Conservation (phyloP, 169 alveolate genomes). For the Plasmodium gonderi region DNA sequence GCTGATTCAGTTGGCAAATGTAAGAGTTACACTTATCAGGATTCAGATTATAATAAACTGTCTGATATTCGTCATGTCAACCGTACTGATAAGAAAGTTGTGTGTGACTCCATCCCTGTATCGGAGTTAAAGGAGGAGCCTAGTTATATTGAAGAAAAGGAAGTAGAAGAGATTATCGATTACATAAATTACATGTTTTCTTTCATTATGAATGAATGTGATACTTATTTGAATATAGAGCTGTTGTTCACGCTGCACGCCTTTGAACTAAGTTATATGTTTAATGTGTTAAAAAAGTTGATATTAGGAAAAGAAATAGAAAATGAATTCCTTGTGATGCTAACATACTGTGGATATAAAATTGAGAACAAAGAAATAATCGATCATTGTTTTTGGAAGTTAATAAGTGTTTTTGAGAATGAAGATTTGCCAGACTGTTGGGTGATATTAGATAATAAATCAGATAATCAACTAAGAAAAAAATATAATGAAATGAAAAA, state of each 20-base stretch:
- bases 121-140: background rate
- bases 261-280: constrained; percentile 23
- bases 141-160: background rate
- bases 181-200: constrained; percentile 12
- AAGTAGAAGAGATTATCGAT: background rate
- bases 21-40: background rate
- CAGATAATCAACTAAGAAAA: background rate
- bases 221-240: constrained; percentile 42
- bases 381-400: constrained; percentile 50
- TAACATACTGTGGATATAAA: constrained; percentile 68
- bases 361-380: constrained; percentile 40
- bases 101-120: background rate
- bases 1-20: background rate
- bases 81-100: background rate
- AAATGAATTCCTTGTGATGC: constrained; percentile 57
- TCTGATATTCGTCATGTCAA: no score
- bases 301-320: constrained; percentile 16
- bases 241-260: constrained; percentile 39
- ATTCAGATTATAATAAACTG: background rate
- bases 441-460: constrained; percentile 11
- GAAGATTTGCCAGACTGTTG: constrained; percentile 43
- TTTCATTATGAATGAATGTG: constrained; percentile 45
- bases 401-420: constrained; percentile 45
- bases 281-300: constrained; percentile 18
- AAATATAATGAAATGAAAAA: constrained; percentile 30